Base-by-base conservation (phyloP, 2,329 filamentous ascomycete species). In the Apiospora malaysiana region DNA sequence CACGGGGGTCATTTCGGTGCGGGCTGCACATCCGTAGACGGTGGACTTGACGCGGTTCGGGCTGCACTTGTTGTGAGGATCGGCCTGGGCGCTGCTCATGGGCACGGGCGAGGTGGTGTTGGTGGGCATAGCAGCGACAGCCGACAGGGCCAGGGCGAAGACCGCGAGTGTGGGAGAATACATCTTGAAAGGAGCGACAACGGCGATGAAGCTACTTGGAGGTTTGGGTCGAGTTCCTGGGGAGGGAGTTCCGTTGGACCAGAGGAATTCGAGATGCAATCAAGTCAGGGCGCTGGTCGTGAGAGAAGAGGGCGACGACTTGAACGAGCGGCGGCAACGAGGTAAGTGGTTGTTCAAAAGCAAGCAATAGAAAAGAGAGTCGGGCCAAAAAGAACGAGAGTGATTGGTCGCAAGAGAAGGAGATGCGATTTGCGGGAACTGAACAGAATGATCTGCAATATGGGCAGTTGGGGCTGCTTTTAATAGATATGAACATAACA, bases 391-490 rank as follows among this genome's bases (percentile, higher is more conserved):
- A 63, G 56, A 63, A 63, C 56, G 56, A 63, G 56, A 63, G 56
- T 63, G 56, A 63, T 63, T 63, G 56, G 56, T 63, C 56, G 56
- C 56, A 63, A 63, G 51, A 63, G 32, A 63, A 18, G 56, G 56
- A 63, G 18, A 63, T 63, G 56, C 56, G 56, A 63, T 63, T 63
- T 63, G 56, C 56, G 56, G 56, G 56, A 63, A 63, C 56, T 63
- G 56, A 12, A 63, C 56, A 63, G 51, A 32, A 40, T n/a, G 56
- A 63, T 63, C 56, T 63, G 56, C 56, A 63, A 63, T 63, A 63
- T 63, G 56, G 56, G 56, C 56, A 63, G 56, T 12, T 32, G 27
- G 56, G 37, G n/a, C 56, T 63, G 56, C 56, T 63, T 63, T 63
- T 63, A 63, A 63, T 63, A 63, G 51, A 59, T 18, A 59, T 21